Evolutionary conservation across 2,329 filamentous ascomycete genomes (phyloP).

Genomic region (Fusarium sp.): DNA sequence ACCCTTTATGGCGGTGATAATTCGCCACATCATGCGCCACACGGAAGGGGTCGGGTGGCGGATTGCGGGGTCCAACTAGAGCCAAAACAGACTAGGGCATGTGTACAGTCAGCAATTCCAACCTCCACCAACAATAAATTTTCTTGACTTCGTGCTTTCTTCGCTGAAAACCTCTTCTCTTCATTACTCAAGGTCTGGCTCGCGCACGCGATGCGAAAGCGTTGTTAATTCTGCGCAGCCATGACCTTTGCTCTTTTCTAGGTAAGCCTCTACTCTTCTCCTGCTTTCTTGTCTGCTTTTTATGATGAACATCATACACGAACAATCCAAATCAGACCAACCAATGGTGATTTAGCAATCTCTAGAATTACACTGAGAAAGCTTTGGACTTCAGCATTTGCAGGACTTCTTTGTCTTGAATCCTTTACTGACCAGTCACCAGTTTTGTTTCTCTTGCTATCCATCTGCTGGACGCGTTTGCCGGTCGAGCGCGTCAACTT

Average conservation of each 20-base stretch:
- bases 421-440: constrained; percentile 34
- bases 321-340: constrained; percentile 74
- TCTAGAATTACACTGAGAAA: constrained; percentile 69
- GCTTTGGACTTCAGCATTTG: constrained; percentile 39
- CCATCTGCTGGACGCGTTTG: constrained; percentile 16
- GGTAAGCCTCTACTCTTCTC: constrained; percentile 38
- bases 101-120: constrained; percentile 40
- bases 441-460: constrained; percentile 11
- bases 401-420: constrained; percentile 7
- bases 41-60: constrained; percentile 34
- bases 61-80: constrained; percentile 42
- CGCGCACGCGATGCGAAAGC: constrained; percentile 42
- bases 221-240: constrained; percentile 18
- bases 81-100: constrained; percentile 40
- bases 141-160: constrained; percentile 33
- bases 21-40: constrained; percentile 54
- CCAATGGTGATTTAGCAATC: constrained; percentile 64
- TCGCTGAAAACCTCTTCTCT: constrained; percentile 31
- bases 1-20: constrained; percentile 43
- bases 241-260: constrained; percentile 29
- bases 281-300: constrained; percentile 30
- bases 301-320: constrained; percentile 55
- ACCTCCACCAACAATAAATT: constrained; percentile 45
- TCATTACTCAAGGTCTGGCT: constrained; percentile 40
- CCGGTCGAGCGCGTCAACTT: constrained; percentile 1